Evolutionary conservation across 2,329 filamentous ascomycete genomes (phyloP).

Genomic region (Emergomyces pasteurianus): DNA sequence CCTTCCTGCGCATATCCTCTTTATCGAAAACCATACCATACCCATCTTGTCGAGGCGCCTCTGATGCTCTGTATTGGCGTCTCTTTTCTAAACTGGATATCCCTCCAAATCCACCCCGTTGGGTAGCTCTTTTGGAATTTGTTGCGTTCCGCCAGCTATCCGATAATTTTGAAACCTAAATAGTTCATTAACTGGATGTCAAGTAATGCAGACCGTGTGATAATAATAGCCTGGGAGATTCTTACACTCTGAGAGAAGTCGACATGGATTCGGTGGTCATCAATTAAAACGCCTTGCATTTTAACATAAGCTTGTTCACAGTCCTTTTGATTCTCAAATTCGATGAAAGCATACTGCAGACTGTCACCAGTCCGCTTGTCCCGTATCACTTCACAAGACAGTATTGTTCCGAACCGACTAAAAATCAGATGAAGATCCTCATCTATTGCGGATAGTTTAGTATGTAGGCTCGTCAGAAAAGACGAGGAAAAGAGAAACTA

Average conservation of each 20-base stretch:
- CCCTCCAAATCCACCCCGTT: constrained; percentile 75
- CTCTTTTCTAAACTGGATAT: constrained; percentile 80
- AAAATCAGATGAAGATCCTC: constrained; percentile 94
- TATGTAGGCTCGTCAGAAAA: background rate
- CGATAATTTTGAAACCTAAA: constrained; percentile 58
- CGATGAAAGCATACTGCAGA: constrained; percentile 94
- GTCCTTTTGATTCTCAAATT: constrained; percentile 83
- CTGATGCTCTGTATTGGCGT: constrained; percentile 71
- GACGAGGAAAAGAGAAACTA: background rate
- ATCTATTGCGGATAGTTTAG: constrained; percentile 36
- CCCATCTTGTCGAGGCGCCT: constrained; percentile 35
- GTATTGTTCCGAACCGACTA: constrained; percentile 85
- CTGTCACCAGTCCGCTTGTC: constrained; percentile 91
- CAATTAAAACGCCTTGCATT: constrained; percentile 95
- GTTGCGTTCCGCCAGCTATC: constrained; percentile 80
- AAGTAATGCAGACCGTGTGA: background rate
- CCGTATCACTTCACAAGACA: constrained; percentile 91
- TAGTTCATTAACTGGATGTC: constrained; percentile 12
- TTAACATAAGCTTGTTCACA: constrained; percentile 97
- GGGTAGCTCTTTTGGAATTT: constrained; percentile 61
- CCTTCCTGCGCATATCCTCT: constrained; percentile 48
- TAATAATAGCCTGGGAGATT: constrained; percentile 18
- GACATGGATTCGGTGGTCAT: constrained; percentile 94
- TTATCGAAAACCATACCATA: constrained; percentile 78
- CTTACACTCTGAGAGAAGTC: constrained; percentile 92